Conservation (phyloP, 2,329 filamentous ascomycete species). For the Orbilia javanica region DNA sequence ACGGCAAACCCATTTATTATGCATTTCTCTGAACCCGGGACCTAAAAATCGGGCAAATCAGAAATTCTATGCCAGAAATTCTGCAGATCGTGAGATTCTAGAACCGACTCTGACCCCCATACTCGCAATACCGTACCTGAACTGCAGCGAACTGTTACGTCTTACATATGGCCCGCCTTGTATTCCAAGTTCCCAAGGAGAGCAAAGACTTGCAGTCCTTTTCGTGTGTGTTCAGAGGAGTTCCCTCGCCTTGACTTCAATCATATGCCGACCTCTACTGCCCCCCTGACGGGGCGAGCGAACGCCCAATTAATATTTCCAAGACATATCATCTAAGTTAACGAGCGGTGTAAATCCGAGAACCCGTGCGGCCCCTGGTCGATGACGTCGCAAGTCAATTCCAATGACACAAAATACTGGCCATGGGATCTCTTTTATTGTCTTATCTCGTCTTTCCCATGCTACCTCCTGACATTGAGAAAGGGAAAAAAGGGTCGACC, state of each 20-base stretch:
- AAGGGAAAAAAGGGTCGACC: not conserved
- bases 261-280: slow-evolving; percentile 1
- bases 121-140: slow-evolving; percentile 2
- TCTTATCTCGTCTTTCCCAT: slow-evolving; percentile 8
- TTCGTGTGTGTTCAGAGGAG: not conserved
- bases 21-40: slow-evolving; percentile 5
- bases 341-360: slow-evolving; percentile 5
- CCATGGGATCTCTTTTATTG: slow-evolving; percentile 19
- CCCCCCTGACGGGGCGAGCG: slow-evolving; percentile 17
- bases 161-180: slow-evolving; percentile 16
- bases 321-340: slow-evolving; percentile 12
- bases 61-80: slow-evolving; percentile 8
- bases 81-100: slow-evolving; percentile 22
- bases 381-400: slow-evolving; percentile 15
- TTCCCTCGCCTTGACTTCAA: slow-evolving; percentile 1
- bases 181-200: slow-evolving; percentile 5
- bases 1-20: slow-evolving; percentile 1
- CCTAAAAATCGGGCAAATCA: slow-evolving; percentile 12
- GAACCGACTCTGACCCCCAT: not conserved
- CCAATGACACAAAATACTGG: slow-evolving; percentile 13
- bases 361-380: slow-evolving; percentile 10
- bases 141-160: not conserved
- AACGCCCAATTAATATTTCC: slow-evolving; percentile 6
- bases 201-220: not conserved
- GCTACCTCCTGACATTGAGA: slow-evolving; percentile 11